Evolutionary conservation across 352 stramenopile genomes (phyloP).

Genomic region (Pythium aphanidermatum): DNA sequence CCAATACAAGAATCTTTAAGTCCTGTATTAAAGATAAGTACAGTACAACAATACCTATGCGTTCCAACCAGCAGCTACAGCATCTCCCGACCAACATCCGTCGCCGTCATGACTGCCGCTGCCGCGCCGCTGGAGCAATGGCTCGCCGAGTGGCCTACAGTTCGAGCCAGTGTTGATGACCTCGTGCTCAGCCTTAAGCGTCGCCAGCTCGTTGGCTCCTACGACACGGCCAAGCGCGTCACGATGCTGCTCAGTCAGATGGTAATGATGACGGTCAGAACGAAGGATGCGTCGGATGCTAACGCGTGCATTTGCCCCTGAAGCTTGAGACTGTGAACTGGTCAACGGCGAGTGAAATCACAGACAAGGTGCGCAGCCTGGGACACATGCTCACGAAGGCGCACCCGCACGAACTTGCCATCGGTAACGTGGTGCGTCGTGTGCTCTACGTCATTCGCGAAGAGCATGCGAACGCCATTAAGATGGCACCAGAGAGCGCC

Average conservation of each 20-base stretch:
- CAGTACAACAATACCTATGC: too few relatives aligned
- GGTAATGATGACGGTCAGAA: constrained; percentile 18
- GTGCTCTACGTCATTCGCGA: constrained; percentile 89
- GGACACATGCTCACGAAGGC: constrained; percentile 80
- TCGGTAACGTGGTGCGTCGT: constrained; percentile 86
- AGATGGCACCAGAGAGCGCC: constrained; percentile 25
- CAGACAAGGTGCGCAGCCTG: constrained; percentile 78
- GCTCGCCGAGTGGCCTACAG: constrained; percentile 72
- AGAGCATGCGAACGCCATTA: constrained; percentile 74
- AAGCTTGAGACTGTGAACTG: constrained; percentile 77
- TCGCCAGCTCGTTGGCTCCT: constrained; percentile 68
- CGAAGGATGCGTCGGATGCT: too few relatives aligned
- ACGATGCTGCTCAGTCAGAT: constrained; percentile 67
- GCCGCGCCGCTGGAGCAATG: constrained; percentile 40
- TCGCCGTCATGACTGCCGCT: background rate
- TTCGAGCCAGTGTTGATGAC: constrained; percentile 60
- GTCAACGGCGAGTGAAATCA: constrained; percentile 72
- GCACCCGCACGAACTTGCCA: constrained; percentile 73
- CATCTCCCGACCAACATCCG: background rate
- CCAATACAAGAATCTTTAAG: background rate
- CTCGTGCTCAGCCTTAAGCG: constrained; percentile 79
- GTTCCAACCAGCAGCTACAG: too few relatives aligned
- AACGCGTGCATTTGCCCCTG: background rate
- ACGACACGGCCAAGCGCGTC: constrained; percentile 75
- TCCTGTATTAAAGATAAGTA: background rate